phyloP scores from a whole-genome alignment of 2,329 filamentous ascomycete genomes.

The Dothiorella sarmentorum region DNA sequence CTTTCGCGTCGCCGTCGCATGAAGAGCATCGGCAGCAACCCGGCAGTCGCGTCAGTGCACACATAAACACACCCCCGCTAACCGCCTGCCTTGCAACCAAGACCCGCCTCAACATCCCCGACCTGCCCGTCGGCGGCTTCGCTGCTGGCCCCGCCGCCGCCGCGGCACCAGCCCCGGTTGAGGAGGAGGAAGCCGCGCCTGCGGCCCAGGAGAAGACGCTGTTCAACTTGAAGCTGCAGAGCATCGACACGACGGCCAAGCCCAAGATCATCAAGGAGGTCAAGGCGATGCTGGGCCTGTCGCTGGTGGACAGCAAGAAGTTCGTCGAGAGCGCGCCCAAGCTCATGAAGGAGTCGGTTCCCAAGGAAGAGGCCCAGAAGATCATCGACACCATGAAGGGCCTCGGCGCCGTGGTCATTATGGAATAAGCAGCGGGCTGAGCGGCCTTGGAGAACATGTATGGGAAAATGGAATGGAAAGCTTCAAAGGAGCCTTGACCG shows the following conservation, averaged over 20 bases:
- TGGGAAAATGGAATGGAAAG: conserved; percentile 10
- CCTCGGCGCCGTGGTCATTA: conserved; percentile 79
- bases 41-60: no score
- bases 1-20: not conserved
- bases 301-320: conserved; percentile 99
- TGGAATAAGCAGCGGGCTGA: conserved; percentile 64
- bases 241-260: conserved; percentile 84
- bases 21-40: no score
- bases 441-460: not conserved
- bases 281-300: conserved; percentile 91
- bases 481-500: not conserved
- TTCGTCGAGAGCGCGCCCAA: conserved; percentile 98
- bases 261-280: conserved; percentile 99
- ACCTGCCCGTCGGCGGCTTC: conserved; percentile 92
- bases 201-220: conserved; percentile 91
- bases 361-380: conserved; percentile 99
- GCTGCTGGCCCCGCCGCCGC: conserved; percentile 63
- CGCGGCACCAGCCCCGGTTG: conserved; percentile 58
- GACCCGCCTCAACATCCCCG: conserved; percentile 95
- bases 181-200: conserved; percentile 85
- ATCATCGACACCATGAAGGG: conserved; percentile 93
- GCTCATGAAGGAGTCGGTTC: conserved; percentile 97
- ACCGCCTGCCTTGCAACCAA: conserved; percentile 39
- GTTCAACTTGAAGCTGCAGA: conserved; percentile 92
- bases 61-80: conserved; percentile 15